Evolutionary conservation across 805 yeast species (phyloP), one percentile per base, ranked within the genome.

Genomic region (Saccharomycopsis sp.): DNA sequence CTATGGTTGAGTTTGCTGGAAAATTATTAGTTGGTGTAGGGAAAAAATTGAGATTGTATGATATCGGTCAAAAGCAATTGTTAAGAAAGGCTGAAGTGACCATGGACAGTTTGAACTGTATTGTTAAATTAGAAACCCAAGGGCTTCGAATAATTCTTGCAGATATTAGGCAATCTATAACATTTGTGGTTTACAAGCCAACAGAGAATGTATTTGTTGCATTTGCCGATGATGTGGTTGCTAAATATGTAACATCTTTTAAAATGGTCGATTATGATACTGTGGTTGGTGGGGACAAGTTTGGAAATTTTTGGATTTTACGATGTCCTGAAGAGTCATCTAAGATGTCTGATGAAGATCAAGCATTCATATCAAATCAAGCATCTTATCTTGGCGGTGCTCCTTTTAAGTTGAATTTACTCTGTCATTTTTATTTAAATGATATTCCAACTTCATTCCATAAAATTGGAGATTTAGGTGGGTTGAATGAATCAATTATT

Each of bases 231-330:
- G 97, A 93, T 61, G 59, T 70, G 0, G 62, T 81, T 31, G 69
- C 79, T 27, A 66, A 96, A 26, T 84, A 82, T 55, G 70, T 82
- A 3, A 81, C 94, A 0, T 54, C 78, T 2, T 53, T 82, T 35
- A 56, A 68, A 2, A 63, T 76, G 51, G 62, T 93, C 4, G 97
- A 93, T 58, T 74, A 77, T 50, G 78, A 77, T 45, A 87, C 96
- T 0, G 75, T 84, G 1, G 65, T 83, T 33, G 86, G 85, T 1
- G 96, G 96, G 11, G 97, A 93, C 59, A 81, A 79, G 56, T 87
- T 84, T 62, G 97, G 97, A 0, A 85, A 82, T 54, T 38, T 88
- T 0, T 79, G 81, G 61, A 72, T 85, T 1, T 62, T 86, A 33
- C 65, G 96, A 47, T 61, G 82, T 33, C 75, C 82, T 0, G 62